These are phyloP conservation scores for Fusarium euwallaceae DNA, from an alignment of 2,329 filamentous ascomycete species.

Conservation along the genomic window DNA sequence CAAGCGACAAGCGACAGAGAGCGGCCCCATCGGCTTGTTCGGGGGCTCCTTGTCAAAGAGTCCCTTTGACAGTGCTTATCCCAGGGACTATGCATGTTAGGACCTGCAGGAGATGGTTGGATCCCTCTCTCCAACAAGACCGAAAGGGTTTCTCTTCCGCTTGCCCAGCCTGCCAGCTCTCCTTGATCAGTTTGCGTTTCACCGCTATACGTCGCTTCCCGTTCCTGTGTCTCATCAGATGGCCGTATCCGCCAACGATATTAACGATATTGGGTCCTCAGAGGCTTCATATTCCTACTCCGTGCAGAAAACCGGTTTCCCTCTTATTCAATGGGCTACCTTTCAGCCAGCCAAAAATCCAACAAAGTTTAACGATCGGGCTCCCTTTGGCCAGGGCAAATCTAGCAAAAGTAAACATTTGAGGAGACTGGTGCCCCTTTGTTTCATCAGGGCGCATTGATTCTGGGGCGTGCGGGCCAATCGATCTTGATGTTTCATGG, in stretches of 20 bases:
- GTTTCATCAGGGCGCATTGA: slow-evolving; percentile 43
- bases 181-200: slow-evolving; percentile 32
- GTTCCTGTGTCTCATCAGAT: slow-evolving; percentile 33
- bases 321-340: background rate
- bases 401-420: slow-evolving; percentile 30
- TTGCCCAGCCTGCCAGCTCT: slow-evolving; percentile 20
- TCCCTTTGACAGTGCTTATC: slow-evolving; percentile 15
- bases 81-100: slow-evolving; percentile 42
- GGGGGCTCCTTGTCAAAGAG: slow-evolving; percentile 29
- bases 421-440: slow-evolving; percentile 13
- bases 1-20: slow-evolving; percentile 32
- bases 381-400: slow-evolving; percentile 30
- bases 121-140: slow-evolving; percentile 7
- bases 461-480: slow-evolving; percentile 41
- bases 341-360: slow-evolving; percentile 6
- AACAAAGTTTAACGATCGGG: slow-evolving; percentile 18
- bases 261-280: slow-evolving; percentile 1
- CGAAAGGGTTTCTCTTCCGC: slow-evolving; percentile 8
- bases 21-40: slow-evolving; percentile 27
- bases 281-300: background rate
- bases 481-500: slow-evolving; percentile 43
- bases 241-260: slow-evolving; percentile 28
- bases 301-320: slow-evolving; percentile 3
- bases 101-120: slow-evolving; percentile 35
- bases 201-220: slow-evolving; percentile 36